Percentiles rank a stretch among this genome's conserved stretches.
Conservation (phyloP, 768 basidiomycete species). For the Lentinula guzmanii region DNA sequence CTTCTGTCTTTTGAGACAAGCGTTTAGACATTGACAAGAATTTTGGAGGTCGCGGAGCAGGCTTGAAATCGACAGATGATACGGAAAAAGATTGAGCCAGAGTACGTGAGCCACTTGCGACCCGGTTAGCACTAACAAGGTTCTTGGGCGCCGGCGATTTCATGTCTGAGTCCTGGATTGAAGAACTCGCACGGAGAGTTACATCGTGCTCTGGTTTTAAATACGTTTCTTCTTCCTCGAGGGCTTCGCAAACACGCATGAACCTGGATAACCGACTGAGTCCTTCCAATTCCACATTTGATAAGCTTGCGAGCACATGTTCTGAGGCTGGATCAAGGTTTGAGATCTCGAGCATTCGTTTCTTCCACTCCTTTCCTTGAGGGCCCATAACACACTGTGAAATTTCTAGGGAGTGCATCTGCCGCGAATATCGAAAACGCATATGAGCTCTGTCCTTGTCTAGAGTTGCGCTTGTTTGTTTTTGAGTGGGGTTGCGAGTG, state of each 20-base stretch:
- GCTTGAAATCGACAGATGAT: constrained; percentile 4
- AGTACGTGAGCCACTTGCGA: constrained; percentile 2
- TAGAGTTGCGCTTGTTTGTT: neutral
- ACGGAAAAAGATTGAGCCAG: neutral
- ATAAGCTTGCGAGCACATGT: neutral
- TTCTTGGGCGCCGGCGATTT: neutral
- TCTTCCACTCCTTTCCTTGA: constrained; percentile 34
- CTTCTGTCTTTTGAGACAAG: neutral
- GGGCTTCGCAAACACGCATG: constrained; percentile 7
- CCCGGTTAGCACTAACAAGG: neutral
- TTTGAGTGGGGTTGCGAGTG: neutral
- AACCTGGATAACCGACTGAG: neutral
- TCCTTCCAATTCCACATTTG: neutral
- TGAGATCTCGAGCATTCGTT: constrained; percentile 18
- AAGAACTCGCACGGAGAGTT: neutral
- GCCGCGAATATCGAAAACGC: constrained; percentile 32
- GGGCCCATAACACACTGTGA: constrained; percentile 23
- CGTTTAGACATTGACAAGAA: neutral
- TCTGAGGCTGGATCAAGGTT: constrained; percentile 5
- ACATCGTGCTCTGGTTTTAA: neutral
- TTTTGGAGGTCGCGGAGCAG: constrained; percentile 11
- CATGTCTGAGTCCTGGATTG: neutral
- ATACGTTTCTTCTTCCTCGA: neutral
- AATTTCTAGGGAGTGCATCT: constrained; percentile 26
- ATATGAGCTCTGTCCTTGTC: constrained; percentile 14